Evolutionary conservation across 129 eudicot genomes (phyloP), one percentile per base, ranked within the genome.

Genomic region (Logfia minima): DNA sequence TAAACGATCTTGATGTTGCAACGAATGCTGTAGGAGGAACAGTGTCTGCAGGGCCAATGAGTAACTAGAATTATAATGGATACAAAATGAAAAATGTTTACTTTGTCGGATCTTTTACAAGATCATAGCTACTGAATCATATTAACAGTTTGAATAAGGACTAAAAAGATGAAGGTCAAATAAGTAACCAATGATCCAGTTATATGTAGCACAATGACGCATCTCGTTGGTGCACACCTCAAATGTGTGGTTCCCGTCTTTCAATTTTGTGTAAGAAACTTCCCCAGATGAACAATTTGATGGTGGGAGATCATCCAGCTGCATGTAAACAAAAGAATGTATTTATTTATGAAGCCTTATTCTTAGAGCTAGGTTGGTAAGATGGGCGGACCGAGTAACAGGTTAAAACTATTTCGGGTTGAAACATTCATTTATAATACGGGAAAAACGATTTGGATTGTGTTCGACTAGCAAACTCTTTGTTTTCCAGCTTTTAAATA

Each of bases 171-270:
- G 51, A 78, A 80, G 84, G 79, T 58, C 19, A 72, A 35, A 59
- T 73, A 75, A 80, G 68, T 82, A 72, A 94, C 98, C 98, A 85
- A 94, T 70, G 65, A 84, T 91, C 98, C 98, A 94, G 80, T 85
- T 86, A 82, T 89, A 89, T 80, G 80, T 67, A 70, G 97, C 81
- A 77, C 97, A 94, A 73, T 86, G 89, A 83, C 76, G 81, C 75
- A 83, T 26, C 43, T 89, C 87, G 16, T 85, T 82, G 83, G 81
- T 79, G 89, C 98, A 94, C 73, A 83, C 92, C 71, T 87, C 85
- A 65, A 89, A 86, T 37, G 84, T 86, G 86, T 94, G 97, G 61
- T 86, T 83, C 69, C 98, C 97, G 53, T 94, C 97, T 70, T 72
- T 70, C 71, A 94, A 70, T 68, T 79, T 75, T 17, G 79, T 19